A percentile compares a stretch with the other conserved stretches of the same genome.
phyloP scores from a whole-genome alignment of 495 filamentous ascomycete genomes.

The Hypoxylon cercidicola region DNA sequence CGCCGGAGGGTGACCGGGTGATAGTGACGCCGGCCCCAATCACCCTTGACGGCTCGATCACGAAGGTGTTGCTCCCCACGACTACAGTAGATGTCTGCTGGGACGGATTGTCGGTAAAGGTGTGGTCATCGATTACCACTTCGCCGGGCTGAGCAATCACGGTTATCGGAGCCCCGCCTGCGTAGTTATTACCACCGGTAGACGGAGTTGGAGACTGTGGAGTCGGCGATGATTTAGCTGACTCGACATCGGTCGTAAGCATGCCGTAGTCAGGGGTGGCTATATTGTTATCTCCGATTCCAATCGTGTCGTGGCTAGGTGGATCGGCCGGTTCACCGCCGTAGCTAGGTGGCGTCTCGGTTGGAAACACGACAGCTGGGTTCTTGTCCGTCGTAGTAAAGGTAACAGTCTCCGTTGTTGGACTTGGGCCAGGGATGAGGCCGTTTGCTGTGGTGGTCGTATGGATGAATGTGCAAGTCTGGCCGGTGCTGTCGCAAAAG shows the following conservation, averaged over 20 bases:
- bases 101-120: constrained; percentile 51
- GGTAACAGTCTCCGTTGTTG: constrained; percentile 39
- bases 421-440: constrained; percentile 29
- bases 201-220: constrained; percentile 13
- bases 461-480: constrained; percentile 44
- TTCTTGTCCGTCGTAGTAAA: constrained; percentile 62
- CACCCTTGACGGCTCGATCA: constrained; percentile 53
- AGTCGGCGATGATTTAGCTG: constrained; percentile 31
- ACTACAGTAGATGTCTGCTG: constrained; percentile 51
- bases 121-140: constrained; percentile 56
- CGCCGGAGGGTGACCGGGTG: constrained; percentile 42
- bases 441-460: constrained; percentile 34
- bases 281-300: constrained; percentile 14
- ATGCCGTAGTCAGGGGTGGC: constrained; percentile 48
- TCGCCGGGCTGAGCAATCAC: constrained; percentile 53
- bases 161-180: constrained; percentile 40
- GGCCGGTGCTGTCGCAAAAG: constrained; percentile 46
- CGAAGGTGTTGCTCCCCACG: constrained; percentile 54
- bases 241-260: constrained; percentile 17
- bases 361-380: constrained; percentile 56
- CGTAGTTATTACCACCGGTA: not conserved
- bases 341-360: constrained; percentile 53
- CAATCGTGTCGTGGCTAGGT: constrained; percentile 41
- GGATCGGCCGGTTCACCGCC: constrained; percentile 48
- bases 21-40: constrained; percentile 55